Conservation (phyloP, 176 grass and related monocot species). For the Hsuehochloa calcarea region DNA sequence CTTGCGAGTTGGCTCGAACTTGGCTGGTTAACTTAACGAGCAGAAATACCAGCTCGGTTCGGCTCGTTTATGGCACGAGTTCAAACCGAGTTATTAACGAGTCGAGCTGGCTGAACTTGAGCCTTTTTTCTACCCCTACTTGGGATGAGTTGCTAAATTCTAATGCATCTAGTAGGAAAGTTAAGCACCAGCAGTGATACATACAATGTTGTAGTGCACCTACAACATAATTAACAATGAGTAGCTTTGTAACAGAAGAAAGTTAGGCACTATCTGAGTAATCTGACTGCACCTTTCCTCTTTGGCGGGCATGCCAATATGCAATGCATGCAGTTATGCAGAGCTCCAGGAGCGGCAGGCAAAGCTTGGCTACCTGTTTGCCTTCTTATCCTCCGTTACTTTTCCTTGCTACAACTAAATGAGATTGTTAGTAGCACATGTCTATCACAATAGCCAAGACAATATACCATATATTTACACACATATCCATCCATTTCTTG, state of each 20-base stretch:
- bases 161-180: neutral
- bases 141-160: neutral
- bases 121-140: no score
- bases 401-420: neutral
- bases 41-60: no score
- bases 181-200: neutral
- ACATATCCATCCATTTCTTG: neutral
- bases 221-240: neutral
- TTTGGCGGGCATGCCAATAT: neutral
- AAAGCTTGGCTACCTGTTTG: neutral
- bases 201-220: neutral
- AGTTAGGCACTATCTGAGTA: neutral
- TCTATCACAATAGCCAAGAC: neutral
- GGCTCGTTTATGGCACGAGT: no score
- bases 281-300: neutral
- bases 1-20: no score
- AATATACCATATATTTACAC: neutral
- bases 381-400: neutral
- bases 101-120: no score
- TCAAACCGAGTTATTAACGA: no score
- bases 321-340: neutral
- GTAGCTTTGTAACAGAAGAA: neutral
- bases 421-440: neutral
- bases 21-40: no score
- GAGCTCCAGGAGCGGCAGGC: neutral